Evolutionary conservation across 106 monocot species (phyloP).

Genomic region (Hemerocallis citrina): DNA sequence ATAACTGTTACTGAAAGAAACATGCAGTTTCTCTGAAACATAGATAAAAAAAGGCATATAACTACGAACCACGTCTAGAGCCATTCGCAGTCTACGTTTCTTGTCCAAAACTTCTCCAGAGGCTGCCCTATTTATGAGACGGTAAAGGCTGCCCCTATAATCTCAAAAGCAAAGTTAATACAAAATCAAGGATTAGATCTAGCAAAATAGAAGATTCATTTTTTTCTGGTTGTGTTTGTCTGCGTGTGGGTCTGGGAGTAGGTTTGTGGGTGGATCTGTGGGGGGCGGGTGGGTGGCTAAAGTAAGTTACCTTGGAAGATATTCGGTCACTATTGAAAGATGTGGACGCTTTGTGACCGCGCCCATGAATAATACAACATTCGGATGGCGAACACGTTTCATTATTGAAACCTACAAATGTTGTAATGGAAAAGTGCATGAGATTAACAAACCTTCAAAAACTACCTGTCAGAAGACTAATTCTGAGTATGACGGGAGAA

Average conservation of each 20-base stretch:
- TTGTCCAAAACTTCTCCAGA: constrained; percentile 57
- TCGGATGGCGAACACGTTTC: constrained; percentile 78
- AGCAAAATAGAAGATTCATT: not conserved
- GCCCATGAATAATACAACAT: constrained; percentile 81
- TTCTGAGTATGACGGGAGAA: no score
- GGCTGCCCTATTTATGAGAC: constrained; percentile 43
- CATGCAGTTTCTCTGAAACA: not conserved
- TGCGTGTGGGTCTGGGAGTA: no score
- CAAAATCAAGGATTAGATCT: not conserved
- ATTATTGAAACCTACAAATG: constrained; percentile 68
- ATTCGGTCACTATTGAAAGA: constrained; percentile 82
- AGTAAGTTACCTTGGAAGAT: constrained; percentile 58
- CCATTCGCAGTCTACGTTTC: constrained; percentile 62
- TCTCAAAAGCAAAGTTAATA: not conserved
- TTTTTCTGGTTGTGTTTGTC: no score
- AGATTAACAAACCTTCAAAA: no score
- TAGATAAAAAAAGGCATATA: not conserved
- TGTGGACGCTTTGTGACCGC: constrained; percentile 72
- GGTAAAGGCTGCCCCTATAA: constrained; percentile 68
- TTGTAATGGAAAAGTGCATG: not conserved
- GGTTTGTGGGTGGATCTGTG: no score
- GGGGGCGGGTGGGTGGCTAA: no score
- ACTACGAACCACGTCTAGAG: constrained; percentile 61
- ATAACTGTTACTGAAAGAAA: not conserved
- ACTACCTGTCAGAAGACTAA: no score